Base-by-base conservation (phyloP, 306 rosid genomes). In the Malus fusca region DNA sequence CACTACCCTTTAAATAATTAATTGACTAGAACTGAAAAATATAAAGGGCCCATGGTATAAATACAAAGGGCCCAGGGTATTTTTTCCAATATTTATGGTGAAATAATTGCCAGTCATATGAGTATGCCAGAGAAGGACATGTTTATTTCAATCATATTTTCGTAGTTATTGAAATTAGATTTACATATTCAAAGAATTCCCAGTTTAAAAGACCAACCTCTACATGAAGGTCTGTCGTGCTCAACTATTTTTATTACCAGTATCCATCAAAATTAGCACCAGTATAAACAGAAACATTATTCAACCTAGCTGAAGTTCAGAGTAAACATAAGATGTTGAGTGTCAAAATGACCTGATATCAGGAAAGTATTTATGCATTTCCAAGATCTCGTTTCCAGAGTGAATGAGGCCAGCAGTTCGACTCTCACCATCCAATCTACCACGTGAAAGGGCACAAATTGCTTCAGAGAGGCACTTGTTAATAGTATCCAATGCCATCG, bases 401-500 rank as follows among this genome's bases (percentile, higher is more conserved):
- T 95, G 90, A 77, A 92, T 81, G 71, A 95, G 89, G 52, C 96
- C 92, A 69, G 97, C 90, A 64, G 96, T 95, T 69, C 77, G 90
- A 80, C 97, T 95, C 79, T 95, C 99, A 6, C 97, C 99, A 79
- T 95, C 99, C 80, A 86, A 81, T 84, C 93, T 90, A 79, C 99
- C 99, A 72, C 93, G 97, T 85, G 93, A 89, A 69, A 95, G 81
- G 67, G 97, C 85, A 71, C 97, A 92, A 73, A 95, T 84, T 73
- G 99, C 97, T 84, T 95, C 98, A 30, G 99, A 90, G 69, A 95
- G 92, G 85, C 97, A 95, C 88, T 87, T 95, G 74, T 92, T 95
- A 84, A 90, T 92, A 62, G 97, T 92, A 82, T 95, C 93, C 83
- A 95, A 76, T 15, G 99, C 99, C 90, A 85, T 82, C 67, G 99